These are phyloP conservation scores for Articulospora tetracladia DNA, from an alignment of 495 filamentous ascomycete genomes.

Conservation along the genomic window DNA sequence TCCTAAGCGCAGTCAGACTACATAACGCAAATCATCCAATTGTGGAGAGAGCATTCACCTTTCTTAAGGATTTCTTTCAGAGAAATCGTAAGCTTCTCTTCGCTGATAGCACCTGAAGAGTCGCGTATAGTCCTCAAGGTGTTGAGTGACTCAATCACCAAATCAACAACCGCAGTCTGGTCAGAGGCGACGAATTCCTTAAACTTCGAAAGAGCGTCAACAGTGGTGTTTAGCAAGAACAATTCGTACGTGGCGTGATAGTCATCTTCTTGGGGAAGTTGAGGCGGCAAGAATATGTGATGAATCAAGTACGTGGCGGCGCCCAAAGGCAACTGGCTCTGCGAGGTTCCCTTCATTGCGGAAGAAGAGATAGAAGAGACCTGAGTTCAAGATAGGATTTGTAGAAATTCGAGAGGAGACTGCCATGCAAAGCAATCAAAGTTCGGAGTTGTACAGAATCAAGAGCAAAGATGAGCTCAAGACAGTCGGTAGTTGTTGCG, in stretches of 20 bases:
- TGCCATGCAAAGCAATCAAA: no score
- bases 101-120: background rate
- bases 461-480: no score
- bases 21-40: background rate
- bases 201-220: background rate
- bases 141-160: background rate
- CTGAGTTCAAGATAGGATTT: no score
- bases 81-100: background rate
- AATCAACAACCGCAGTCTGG: background rate
- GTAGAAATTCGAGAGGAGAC: no score
- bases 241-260: slow-evolving; percentile 19
- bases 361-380: no score
- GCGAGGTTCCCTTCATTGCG: no score
- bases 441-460: no score
- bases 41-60: background rate
- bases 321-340: background rate
- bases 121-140: background rate
- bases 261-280: slow-evolving; percentile 48
- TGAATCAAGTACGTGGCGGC: slow-evolving; percentile 40
- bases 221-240: background rate
- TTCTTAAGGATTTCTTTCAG: background rate
- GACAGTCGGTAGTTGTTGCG: no score
- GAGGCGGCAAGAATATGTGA: slow-evolving; percentile 58
- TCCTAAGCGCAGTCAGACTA: slow-evolving; percentile 1
- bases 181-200: background rate